Evolutionary conservation across 2,329 filamentous ascomycete species (phyloP).

Genomic region (Chaetoscypha palmicola): DNA sequence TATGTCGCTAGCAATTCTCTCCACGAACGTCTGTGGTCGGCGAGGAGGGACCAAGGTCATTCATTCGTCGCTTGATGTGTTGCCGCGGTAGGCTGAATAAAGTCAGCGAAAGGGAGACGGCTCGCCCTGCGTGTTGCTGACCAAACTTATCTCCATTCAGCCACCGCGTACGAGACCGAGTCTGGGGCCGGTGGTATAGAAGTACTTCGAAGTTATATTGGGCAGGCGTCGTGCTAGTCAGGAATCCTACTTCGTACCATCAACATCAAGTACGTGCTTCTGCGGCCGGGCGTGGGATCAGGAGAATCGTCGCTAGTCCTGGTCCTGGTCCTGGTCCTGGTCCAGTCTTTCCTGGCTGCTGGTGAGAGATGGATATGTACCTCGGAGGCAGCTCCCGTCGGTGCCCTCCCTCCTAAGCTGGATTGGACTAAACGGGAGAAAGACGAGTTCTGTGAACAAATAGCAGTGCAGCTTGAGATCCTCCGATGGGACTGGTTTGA

Average conservation of each 20-base stretch:
- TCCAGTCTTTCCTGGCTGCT: too few species aligned
- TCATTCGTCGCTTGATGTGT: neutral
- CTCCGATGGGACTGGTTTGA: too few species aligned
- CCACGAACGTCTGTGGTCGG: too few species aligned
- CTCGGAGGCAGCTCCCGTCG: slow-evolving; percentile 4
- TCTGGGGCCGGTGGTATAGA: slow-evolving; percentile 5
- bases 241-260: too few species aligned
- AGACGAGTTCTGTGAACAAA: too few species aligned
- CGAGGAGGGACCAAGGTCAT: too few species aligned
- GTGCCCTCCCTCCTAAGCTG: too few species aligned
- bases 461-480: too few species aligned
- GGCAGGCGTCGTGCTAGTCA: neutral
- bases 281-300: slow-evolving; percentile 3
- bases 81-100: slow-evolving; percentile 5
- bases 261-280: neutral
- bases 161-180: neutral
- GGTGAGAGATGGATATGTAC: too few species aligned
- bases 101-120: neutral
- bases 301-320: neutral
- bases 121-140: slow-evolving; percentile 8
- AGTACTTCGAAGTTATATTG: too few species aligned
- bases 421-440: too few species aligned
- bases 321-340: neutral
- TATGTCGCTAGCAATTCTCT: too few species aligned
- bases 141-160: slow-evolving; percentile 3